Base-by-base conservation (phyloP, 2,329 filamentous ascomycete species). In the Teratosphaeria pseudoeucalypti region DNA sequence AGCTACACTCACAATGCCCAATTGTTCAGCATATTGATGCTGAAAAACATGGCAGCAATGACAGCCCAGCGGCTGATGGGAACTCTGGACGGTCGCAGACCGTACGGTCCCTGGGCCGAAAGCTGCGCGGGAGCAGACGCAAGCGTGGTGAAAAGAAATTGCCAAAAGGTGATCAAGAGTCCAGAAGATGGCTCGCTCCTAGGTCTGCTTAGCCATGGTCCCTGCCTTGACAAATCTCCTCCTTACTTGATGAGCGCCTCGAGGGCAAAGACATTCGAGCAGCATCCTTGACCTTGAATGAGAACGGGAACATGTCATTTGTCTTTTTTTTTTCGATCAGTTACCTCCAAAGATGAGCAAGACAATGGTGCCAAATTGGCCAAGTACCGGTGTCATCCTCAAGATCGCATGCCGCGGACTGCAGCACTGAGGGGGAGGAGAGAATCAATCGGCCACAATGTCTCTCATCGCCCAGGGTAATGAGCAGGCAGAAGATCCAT, bases 1-100 rank as follows among this genome's bases (percentile, higher is more conserved):
- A 49, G 19, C n/a, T 49, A 49, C 16, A 49, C 43, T 19, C n/a
- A 49, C 43, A 99, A 99, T 6, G 92, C 94, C 79, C 92, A 92
- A 69, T 99, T 99, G 76, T 99, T 99, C 70, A 99, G 77, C 60
- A 97, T 85, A 69, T 97, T 99, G 75, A 99, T 94, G 63, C 83
- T 83, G 73, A 95, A 94, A 76, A 97, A 97, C 66, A 96, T 83
- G 3, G 88, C 78, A 52, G 96, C 96, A 71, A 95, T 96, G 69
- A 92, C 79, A 56, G 89, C 71, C 92, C 94, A 97, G 71, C 90
- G 88, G 55, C 81, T 81, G 58, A 97, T 78, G 0, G 94, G 94
- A 3, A 97, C 90, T 57, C 84, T 85, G 65, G 92, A 91, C 19
- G 83, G 83, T 59, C 83, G 84, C 53, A 97, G 74, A 68, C 89